Percentiles rank a stretch among this genome's conserved stretches.
Conservation (phyloP, 495 filamentous ascomycete species). For the Talaromyces trachyspermus region DNA sequence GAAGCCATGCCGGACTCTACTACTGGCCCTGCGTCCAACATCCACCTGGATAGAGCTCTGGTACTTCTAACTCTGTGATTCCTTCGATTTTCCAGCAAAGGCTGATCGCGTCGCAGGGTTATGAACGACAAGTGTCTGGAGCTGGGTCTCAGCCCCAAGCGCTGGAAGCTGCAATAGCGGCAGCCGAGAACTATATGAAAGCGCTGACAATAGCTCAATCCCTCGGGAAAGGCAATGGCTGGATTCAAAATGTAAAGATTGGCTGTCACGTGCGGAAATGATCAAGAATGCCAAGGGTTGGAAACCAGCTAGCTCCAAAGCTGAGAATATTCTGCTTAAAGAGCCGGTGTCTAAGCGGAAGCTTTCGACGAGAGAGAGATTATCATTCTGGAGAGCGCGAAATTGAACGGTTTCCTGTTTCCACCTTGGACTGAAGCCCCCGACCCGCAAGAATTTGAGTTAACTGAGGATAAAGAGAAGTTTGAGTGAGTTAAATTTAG, state of each 20-base stretch:
- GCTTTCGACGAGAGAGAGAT: constrained; percentile 67
- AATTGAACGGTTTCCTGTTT: constrained; percentile 71
- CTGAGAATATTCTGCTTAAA: constrained; percentile 14
- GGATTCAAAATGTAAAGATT: constrained; percentile 55
- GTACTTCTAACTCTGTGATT: neutral
- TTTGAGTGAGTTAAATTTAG: constrained; percentile 45
- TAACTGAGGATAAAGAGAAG: constrained; percentile 23
- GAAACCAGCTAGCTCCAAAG: constrained; percentile 18
- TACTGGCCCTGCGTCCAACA: neutral
- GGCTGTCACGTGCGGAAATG: constrained; percentile 60
- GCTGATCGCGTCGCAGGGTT: constrained; percentile 44
- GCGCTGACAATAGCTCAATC: constrained; percentile 48
- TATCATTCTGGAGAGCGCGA: constrained; percentile 68
- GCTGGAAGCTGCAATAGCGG: constrained; percentile 62
- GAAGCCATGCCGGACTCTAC: constrained; percentile 4
- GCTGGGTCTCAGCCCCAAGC: constrained; percentile 58
- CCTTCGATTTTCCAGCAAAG: neutral
- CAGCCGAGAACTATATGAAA: constrained; percentile 72
- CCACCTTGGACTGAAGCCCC: constrained; percentile 71
- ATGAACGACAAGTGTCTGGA: constrained; percentile 47
- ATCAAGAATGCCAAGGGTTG: constrained; percentile 53
- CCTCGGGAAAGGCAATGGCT: constrained; percentile 51
- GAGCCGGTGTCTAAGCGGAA: constrained; percentile 47
- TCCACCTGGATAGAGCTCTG: constrained; percentile 3
- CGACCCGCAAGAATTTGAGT: constrained; percentile 42